Percentiles rank a stretch among this genome's conserved stretches.
Conservation (phyloP, 257 asterid genomes). For the Fraxinus americana region DNA sequence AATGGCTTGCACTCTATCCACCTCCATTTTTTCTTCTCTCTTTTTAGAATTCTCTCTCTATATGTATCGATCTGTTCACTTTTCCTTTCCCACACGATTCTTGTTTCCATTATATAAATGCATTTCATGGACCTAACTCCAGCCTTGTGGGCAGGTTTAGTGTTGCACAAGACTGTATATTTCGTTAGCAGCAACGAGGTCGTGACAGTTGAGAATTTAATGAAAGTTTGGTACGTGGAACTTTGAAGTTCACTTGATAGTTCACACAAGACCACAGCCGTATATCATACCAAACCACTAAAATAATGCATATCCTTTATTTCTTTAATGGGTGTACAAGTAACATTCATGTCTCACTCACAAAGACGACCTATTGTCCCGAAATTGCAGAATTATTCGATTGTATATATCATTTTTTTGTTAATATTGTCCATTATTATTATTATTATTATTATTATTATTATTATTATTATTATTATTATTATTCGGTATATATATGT, state of each 20-base stretch:
- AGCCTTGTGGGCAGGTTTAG: not conserved
- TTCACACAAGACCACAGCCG: not conserved
- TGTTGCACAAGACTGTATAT: not conserved
- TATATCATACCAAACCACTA: not conserved
- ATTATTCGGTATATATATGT: no score
- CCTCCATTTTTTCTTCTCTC: conserved; percentile 32
- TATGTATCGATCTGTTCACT: not conserved
- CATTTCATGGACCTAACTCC: not conserved
- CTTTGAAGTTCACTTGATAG: not conserved
- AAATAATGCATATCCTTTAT: no score
- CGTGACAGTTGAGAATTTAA: not conserved
- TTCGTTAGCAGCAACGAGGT: no score
- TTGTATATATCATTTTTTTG: no score
- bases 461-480: no score
- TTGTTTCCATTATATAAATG: not conserved
- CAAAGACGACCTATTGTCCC: no score
- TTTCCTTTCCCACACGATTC: not conserved
- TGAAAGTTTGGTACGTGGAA: not conserved
- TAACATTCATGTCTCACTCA: no score
- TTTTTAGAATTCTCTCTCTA: not conserved
- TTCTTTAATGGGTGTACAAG: no score
- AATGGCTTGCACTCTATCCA: conserved; percentile 47
- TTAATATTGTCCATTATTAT: no score
- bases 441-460: no score
- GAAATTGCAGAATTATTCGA: no score